phyloP scores from a whole-genome alignment of 1,284 basidiomycete genomes.

The Prillingera fragicola region DNA sequence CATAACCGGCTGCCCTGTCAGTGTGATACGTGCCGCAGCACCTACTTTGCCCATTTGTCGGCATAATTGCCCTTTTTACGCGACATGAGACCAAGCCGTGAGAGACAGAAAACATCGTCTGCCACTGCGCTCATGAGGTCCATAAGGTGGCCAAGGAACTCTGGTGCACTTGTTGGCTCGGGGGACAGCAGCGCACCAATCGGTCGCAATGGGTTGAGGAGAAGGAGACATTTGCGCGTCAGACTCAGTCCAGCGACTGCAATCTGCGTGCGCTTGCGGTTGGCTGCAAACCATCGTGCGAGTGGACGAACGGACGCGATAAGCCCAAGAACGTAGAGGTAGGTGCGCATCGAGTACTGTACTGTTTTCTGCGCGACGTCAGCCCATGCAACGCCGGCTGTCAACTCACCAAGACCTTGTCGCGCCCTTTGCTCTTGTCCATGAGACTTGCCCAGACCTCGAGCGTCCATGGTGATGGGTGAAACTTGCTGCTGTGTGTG shows the following conservation, averaged over 20 bases:
- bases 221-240: slow-evolving; percentile 44
- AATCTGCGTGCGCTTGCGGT: slow-evolving; percentile 29
- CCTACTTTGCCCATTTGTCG: slow-evolving; percentile 40
- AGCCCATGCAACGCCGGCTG: not conserved
- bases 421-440: slow-evolving; percentile 41
- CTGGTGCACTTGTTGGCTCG: slow-evolving; percentile 35
- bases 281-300: slow-evolving; percentile 31
- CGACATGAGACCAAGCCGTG: slow-evolving; percentile 33
- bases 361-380: slow-evolving; percentile 33
- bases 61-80: slow-evolving; percentile 24
- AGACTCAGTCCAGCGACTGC: slow-evolving; percentile 33
- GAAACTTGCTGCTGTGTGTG: no score
- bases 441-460: slow-evolving; percentile 35
- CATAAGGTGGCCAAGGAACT: slow-evolving; percentile 34
- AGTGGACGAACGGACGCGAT: slow-evolving; percentile 34
- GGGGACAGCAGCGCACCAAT: slow-evolving; percentile 36
- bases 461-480: slow-evolving; percentile 23
- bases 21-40: slow-evolving; percentile 2
- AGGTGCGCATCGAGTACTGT: slow-evolving; percentile 41
- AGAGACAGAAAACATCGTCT: slow-evolving; percentile 41
- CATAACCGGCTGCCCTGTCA: slow-evolving; percentile 34
- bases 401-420: slow-evolving; percentile 42
- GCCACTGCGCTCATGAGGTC: slow-evolving; percentile 35
- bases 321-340: slow-evolving; percentile 39
- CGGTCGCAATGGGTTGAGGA: slow-evolving; percentile 42